Base-by-base conservation (phyloP, 2,329 filamentous ascomycete genomes). In the Pseudocercospora musae region DNA sequence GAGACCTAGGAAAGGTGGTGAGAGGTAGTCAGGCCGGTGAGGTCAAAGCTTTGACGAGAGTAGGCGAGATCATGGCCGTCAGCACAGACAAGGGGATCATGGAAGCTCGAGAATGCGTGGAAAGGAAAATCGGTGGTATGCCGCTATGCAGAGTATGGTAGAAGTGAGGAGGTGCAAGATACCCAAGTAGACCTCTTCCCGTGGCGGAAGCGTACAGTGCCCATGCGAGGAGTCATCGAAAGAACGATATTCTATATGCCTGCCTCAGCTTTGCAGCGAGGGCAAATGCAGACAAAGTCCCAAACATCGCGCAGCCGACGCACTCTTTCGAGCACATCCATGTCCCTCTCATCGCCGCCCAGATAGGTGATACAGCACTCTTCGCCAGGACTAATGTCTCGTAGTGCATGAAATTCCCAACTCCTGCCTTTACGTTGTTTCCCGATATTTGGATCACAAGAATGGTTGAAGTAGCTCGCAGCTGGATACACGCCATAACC, bases 51-150 rank as follows among this genome's bases (percentile, higher is more conserved):
- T 74, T 96, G 69, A 88, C 82, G 66, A 83, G 85, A 65, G 80
- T 95, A 13, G 93, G 93, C 60, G 93, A 97, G 82, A 89, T 87
- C 74, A 78, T 97, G 74, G 94, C 93, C 72, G 73, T 97, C 55
- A 86, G 83, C 13, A 96, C 92, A 18, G 88, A 92, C 72, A 78
- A 82, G 67, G 93, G 93, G 1, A 83, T 96, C 9, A 74, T 96
- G 72, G 93, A 97, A 80, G 83, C 87, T 25, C 83, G 93, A 69
- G 92, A 96, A 78, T 94, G 91, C 63, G 82, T 96, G 60, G 88
- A 90, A 75, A 87, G 86, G 80, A 89, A 87, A 78, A 80, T 92
- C 20, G 93, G 93, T n/a, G 93, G 93, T 0, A 76, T 92, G 77
- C 81, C 92, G 63, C 78, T 96, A 60, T 95, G 90, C 79, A 82